A percentile compares a stretch with the other conserved stretches of the same genome.
Evolutionary conservation across 2,329 filamentous ascomycete genomes (phyloP).

Genomic region (Teratosphaeria zuluensis): DNA sequence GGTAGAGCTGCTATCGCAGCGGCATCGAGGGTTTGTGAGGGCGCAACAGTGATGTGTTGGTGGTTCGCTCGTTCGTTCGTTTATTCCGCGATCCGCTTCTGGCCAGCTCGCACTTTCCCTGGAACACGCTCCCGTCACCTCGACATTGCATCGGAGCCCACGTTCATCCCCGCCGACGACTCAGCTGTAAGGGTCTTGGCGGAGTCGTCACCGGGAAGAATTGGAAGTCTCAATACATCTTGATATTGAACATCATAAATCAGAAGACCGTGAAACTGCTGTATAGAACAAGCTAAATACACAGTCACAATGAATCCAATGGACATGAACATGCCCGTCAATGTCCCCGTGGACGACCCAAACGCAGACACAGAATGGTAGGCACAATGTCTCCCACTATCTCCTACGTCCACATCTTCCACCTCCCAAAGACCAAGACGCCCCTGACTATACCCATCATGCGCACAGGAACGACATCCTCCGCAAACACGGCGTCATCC

Average conservation of each 20-base stretch:
- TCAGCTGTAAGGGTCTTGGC: too few species aligned
- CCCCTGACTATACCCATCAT: not conserved
- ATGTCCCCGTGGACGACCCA: conserved; percentile 85
- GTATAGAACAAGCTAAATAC: not conserved
- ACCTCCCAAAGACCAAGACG: not conserved
- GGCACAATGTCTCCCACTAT: conserved; percentile 5
- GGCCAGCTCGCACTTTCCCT: not conserved
- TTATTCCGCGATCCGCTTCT: not conserved
- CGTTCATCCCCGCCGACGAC: too few species aligned
- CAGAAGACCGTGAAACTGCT: not conserved
- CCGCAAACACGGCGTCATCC: conserved; percentile 90
- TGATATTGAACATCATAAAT: too few species aligned
- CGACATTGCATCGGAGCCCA: too few species aligned
- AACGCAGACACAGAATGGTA: conserved; percentile 98
- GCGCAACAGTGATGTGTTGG: not conserved
- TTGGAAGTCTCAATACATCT: too few species aligned
- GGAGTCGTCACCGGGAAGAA: too few species aligned
- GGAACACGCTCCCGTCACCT: not conserved
- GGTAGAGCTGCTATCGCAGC: conserved; percentile 8
- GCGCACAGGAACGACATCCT: conserved; percentile 85
- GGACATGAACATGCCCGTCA: conserved; percentile 45
- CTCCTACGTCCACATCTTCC: not conserved
- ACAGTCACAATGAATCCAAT: not conserved
- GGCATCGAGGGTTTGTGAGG: conserved; percentile 7
- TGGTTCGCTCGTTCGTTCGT: not conserved